Conservation (phyloP, 2,329 filamentous ascomycete genomes). For the Fusarium domesticum region DNA sequence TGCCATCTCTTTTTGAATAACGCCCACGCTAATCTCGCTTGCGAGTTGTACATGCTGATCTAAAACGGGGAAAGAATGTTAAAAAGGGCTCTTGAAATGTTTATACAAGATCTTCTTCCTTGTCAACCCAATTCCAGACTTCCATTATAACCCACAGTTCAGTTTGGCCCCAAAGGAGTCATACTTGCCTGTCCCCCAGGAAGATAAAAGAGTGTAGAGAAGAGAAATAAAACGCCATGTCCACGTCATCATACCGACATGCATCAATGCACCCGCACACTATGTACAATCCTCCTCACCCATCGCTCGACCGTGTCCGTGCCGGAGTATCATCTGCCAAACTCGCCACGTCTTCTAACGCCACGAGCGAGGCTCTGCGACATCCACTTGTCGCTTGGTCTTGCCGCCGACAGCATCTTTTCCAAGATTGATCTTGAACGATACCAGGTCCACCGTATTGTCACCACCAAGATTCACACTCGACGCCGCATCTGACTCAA, state of each 20-base stretch:
- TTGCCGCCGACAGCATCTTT: conserved; percentile 30
- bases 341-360: not conserved
- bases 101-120: conserved; percentile 27
- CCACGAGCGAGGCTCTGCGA: conserved; percentile 5
- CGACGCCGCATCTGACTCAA: conserved; percentile 38
- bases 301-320: conserved; percentile 4
- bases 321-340: conserved; percentile 1
- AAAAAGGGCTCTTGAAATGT: conserved; percentile 18
- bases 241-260: conserved; percentile 15
- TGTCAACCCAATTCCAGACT: conserved; percentile 14
- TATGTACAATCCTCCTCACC: conserved; percentile 21
- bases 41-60: conserved; percentile 29
- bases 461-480: conserved; percentile 43
- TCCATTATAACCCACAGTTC: conserved; percentile 22
- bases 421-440: conserved; percentile 42
- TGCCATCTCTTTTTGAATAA: conserved; percentile 24
- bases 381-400: conserved; percentile 17
- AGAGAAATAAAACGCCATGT: conserved; percentile 5
- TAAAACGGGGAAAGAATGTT: conserved; percentile 16
- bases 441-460: conserved; percentile 51
- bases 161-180: conserved; percentile 7
- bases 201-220: not conserved
- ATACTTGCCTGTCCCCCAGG: too few species aligned
- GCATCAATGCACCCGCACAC: conserved; percentile 17
- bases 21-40: conserved; percentile 32